Percentiles rank a stretch among this genome's conserved stretches.
Evolutionary conservation across 2,329 filamentous ascomycete genomes (phyloP).

Genomic region (Cytospora paraplurivora): DNA sequence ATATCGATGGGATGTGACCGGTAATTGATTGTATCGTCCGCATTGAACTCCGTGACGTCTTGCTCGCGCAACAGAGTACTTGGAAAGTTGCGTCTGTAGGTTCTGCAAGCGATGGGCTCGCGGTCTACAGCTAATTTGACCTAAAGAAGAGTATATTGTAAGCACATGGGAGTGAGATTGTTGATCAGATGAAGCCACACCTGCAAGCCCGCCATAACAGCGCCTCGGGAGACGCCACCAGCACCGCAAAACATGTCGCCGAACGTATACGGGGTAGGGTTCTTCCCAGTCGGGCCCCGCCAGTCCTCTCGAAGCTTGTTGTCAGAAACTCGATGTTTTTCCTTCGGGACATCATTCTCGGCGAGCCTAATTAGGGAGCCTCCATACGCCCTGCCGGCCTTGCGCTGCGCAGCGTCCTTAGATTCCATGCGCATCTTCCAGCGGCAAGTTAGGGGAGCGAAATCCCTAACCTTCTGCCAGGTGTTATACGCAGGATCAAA

Average conservation of each 20-base stretch:
- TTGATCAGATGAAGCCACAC: background rate
- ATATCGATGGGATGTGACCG: slow-evolving; percentile 57
- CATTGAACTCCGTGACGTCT: slow-evolving; percentile 53
- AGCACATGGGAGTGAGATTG: background rate
- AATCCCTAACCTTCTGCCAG: slow-evolving; percentile 29
- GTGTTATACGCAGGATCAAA: slow-evolving; percentile 23
- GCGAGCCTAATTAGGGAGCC: slow-evolving; percentile 38
- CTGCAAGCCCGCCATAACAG: slow-evolving; percentile 57
- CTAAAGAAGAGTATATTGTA: background rate
- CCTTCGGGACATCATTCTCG: slow-evolving; percentile 34
- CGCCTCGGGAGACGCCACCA: slow-evolving; percentile 70
- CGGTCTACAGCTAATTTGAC: slow-evolving; percentile 67
- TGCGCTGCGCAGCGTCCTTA: slow-evolving; percentile 33
- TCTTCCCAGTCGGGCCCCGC: slow-evolving; percentile 40
- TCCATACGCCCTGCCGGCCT: slow-evolving; percentile 34
- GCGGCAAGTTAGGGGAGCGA: slow-evolving; percentile 52
- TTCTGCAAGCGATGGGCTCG: slow-evolving; percentile 54
- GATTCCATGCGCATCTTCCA: slow-evolving; percentile 48
- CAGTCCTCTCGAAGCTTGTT: slow-evolving; percentile 40
- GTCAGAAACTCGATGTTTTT: slow-evolving; percentile 32
- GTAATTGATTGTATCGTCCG: slow-evolving; percentile 31
- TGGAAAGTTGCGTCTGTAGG: slow-evolving; percentile 61
- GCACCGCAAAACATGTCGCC: slow-evolving; percentile 74
- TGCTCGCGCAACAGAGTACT: slow-evolving; percentile 46
- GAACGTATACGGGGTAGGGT: slow-evolving; percentile 57